These are phyloP conservation scores for Wickerhamomyces mucosus DNA, from an alignment of 805 yeast species.

Conservation along the genomic window DNA sequence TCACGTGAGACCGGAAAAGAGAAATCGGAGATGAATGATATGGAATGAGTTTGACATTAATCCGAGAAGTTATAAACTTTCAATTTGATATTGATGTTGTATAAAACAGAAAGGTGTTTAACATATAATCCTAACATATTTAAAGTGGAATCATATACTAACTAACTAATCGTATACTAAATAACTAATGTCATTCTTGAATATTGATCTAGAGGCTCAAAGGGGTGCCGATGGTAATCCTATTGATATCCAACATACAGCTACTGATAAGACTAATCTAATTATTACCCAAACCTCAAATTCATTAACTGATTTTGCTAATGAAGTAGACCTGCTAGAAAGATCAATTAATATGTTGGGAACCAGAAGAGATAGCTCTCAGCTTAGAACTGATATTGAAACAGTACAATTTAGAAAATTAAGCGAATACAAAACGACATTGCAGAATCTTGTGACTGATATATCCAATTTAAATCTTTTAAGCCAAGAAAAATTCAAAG, in stretches of 20 bases:
- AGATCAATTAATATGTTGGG: conserved; percentile 42
- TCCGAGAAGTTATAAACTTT: too few relatives aligned
- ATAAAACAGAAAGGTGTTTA: too few relatives aligned
- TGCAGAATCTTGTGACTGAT: conserved; percentile 24
- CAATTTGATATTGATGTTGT: too few relatives aligned
- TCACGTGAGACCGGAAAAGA: too few relatives aligned
- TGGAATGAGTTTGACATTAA: too few relatives aligned
- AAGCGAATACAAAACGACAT: conserved; percentile 20
- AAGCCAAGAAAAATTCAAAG: conserved; percentile 16
- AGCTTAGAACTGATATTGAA: conserved; percentile 25
- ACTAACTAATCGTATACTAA: too few relatives aligned
- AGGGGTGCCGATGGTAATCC: conserved; percentile 1
- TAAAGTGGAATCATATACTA: too few relatives aligned
- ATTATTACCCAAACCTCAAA: conserved; percentile 19
- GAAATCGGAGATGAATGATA: too few relatives aligned
- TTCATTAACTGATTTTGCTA: conserved; percentile 32
- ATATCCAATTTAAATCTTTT: conserved; percentile 14
- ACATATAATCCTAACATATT: too few relatives aligned
- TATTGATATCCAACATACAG: not conserved
- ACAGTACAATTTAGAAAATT: conserved; percentile 11
- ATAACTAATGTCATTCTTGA: conserved; percentile 21
- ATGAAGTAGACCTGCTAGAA: conserved; percentile 40
- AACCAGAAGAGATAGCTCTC: conserved; percentile 30
- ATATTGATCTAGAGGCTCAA: conserved; percentile 23
- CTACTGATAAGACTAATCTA: conserved; percentile 11